Evolutionary conservation across 495 filamentous ascomycete species (phyloP).

Genomic region (Tuber brumale): DNA sequence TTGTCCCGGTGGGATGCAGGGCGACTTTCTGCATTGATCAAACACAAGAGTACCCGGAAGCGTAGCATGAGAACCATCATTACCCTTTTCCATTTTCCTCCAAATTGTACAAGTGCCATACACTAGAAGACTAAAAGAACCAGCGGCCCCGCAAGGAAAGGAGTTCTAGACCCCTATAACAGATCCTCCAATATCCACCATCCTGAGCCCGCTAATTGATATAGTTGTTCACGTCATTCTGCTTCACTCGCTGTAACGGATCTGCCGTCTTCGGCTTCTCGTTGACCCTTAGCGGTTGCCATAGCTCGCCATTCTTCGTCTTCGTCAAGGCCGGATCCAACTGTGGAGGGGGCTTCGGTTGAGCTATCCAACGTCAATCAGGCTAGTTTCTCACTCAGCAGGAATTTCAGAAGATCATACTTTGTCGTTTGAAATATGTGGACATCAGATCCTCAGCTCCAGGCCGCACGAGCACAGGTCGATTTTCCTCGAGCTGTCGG

Average conservation of each 20-base stretch:
- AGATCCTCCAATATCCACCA: background rate
- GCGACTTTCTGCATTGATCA: background rate
- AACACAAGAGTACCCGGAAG: background rate
- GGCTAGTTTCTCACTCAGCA: background rate
- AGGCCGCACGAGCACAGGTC: background rate
- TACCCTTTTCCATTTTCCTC: background rate
- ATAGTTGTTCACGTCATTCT: background rate
- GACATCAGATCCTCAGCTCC: background rate
- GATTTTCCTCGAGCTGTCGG: background rate
- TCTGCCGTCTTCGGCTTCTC: background rate
- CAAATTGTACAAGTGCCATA: background rate
- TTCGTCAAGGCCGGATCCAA: background rate
- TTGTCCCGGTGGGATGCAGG: background rate
- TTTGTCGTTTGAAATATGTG: background rate
- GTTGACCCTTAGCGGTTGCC: background rate
- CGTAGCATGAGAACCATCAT: background rate
- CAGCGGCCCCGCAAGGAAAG: background rate
- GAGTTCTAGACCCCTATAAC: background rate
- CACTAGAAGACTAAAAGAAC: background rate
- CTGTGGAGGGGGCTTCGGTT: background rate
- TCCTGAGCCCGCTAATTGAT: background rate
- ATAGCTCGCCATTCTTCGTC: background rate
- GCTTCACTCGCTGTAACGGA: background rate
- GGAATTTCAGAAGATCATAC: background rate
- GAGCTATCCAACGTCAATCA: background rate